phyloP scores from a whole-genome alignment of 2,329 filamentous ascomycete species.

The Ophiobolus disseminans region DNA sequence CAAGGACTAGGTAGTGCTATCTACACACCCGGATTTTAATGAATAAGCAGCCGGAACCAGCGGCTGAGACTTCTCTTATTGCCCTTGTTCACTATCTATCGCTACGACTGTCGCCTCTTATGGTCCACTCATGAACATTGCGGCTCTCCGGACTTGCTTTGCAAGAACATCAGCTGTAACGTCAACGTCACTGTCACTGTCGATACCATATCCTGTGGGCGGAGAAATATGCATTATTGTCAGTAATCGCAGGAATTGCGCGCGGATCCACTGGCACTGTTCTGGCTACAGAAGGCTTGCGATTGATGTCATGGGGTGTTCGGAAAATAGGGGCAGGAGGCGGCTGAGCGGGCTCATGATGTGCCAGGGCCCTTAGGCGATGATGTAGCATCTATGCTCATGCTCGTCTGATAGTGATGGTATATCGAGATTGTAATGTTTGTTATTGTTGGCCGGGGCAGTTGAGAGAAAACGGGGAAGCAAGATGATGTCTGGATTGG shows the following conservation, averaged over 20 bases:
- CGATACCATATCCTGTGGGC: too few relatives aligned
- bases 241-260: conserved; percentile 4
- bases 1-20: too few relatives aligned
- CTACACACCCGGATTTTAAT: too few relatives aligned
- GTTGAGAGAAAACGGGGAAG: neutral
- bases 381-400: conserved; percentile 7
- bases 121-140: conserved; percentile 3
- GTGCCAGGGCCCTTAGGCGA: conserved; percentile 12
- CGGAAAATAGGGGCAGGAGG: conserved; percentile 5
- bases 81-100: too few relatives aligned
- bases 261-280: conserved; percentile 1
- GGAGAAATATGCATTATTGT: neutral
- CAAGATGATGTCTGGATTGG: neutral
- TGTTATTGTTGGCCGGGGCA: neutral
- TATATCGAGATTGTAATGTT: neutral
- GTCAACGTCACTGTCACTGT: neutral
- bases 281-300: neutral
- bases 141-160: conserved; percentile 2
- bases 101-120: too few relatives aligned
- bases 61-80: too few relatives aligned
- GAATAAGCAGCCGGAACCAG: too few relatives aligned
- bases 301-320: conserved; percentile 2
- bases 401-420: too few relatives aligned
- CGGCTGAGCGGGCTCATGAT: conserved; percentile 8
- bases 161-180: conserved; percentile 1